Evolutionary conservation across 371 early-diverging fungal species (phyloP).

Genomic region (Amoeboradix gromovi): DNA sequence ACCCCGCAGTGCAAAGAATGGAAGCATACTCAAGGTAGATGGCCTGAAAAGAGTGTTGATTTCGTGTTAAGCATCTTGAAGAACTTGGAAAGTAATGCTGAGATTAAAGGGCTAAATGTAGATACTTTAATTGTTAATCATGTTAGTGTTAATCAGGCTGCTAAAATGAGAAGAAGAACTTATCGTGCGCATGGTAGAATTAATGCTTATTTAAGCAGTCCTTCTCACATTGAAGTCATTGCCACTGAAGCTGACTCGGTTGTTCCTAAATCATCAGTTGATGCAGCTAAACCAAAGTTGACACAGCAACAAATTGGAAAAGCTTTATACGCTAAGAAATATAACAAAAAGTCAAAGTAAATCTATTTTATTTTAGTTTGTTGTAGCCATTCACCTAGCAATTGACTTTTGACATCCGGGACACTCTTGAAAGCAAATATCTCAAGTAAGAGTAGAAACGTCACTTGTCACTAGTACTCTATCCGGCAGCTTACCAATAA

Average conservation of each 20-base stretch:
- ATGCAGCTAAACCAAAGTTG: background rate
- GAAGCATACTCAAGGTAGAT: conserved; percentile 79
- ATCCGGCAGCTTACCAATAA: too few species aligned
- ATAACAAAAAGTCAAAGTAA: background rate
- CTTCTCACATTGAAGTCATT: background rate
- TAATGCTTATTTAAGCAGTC: conserved; percentile 10
- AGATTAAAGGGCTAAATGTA: conserved; percentile 65
- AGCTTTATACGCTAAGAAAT: background rate
- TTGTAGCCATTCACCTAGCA: too few species aligned
- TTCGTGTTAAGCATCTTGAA: conserved; percentile 71
- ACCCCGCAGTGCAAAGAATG: conserved; percentile 89
- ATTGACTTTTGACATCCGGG: too few species aligned
- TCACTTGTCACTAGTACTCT: too few species aligned
- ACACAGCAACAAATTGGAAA: background rate
- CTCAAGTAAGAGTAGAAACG: too few species aligned
- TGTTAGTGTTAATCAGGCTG: conserved; percentile 94
- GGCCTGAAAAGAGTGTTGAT: conserved; percentile 94
- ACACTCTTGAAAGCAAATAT: too few species aligned
- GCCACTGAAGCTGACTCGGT: background rate
- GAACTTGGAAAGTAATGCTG: conserved; percentile 91
- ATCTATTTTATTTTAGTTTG: background rate
- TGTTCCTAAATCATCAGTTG: background rate
- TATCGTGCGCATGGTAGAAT: conserved; percentile 98
- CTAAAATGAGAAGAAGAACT: conserved; percentile 87
- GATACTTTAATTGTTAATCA: conserved; percentile 60